Base-by-base conservation (phyloP, 2,329 filamentous ascomycete genomes). In the Fusarium sp. region DNA sequence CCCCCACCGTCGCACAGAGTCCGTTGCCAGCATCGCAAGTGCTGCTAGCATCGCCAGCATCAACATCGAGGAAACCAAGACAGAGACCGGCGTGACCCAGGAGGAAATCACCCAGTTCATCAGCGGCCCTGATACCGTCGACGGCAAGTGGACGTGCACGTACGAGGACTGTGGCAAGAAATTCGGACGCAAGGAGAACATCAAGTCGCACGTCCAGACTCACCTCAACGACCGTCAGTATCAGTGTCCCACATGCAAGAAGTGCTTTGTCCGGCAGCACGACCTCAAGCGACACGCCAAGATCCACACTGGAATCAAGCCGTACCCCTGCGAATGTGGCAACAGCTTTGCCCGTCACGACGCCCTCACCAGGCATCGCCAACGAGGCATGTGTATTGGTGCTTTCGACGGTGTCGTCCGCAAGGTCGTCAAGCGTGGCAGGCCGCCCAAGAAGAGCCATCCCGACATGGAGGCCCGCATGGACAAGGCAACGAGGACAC, bases 151-250 rank as follows among this genome's bases (percentile, higher is more conserved):
- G 89, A 80, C 88, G 7, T 95, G 91, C 72, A 77, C 86, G n/a
- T 93, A 79, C 53, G 82, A 92, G 9, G 88, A 88, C 25, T 99
- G 95, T 76, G 85, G 88, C 67, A 96, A 97, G 76, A 86, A 88
- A 49, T 98, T 99, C 73, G 94, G 93, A n/a, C 87, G 95, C 68
- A 96, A 97, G 75, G 95, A 99, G 76, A 98, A 99, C 78, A 97
- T 98, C 80, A 96, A 97, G 75, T 96, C 93, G 1, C 95, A 99
- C 75, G 92, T 99, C 13, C 95, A 99, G 77, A 99, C 95, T 4
- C 95, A 99, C 77, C 88, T 99, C 63, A 95, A 96, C 70, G 95
- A 99, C 75, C 86, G 95, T 43, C 95, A 97, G 74, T 99, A 92
- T 78, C 89, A 92, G 75, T 99, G 95, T 77, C 93, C 94, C 41